Conservation (phyloP, 768 basidiomycete species). For the Lactifluus piperatus region DNA sequence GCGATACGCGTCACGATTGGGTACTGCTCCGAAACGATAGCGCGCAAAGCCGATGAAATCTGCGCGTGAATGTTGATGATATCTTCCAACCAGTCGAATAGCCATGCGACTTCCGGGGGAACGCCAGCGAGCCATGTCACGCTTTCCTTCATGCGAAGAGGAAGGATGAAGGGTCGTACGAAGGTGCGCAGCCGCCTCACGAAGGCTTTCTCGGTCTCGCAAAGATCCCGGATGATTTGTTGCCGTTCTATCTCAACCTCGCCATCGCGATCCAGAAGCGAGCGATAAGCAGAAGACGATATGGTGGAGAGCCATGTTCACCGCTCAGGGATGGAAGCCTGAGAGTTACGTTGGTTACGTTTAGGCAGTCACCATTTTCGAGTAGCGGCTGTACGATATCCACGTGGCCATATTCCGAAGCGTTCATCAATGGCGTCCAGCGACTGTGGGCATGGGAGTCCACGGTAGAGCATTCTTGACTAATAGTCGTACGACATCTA, state of each 20-base stretch:
- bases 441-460: too few relatives aligned
- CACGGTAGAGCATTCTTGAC: too few relatives aligned
- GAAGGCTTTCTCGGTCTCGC: conserved; percentile 59
- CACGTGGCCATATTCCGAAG: too few relatives aligned
- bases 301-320: conserved; percentile 21
- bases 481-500: too few relatives aligned
- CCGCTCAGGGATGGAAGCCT: conserved; percentile 1
- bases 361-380: too few relatives aligned
- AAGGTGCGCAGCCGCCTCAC: conserved; percentile 57
- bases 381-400: too few relatives aligned
- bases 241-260: conserved; percentile 51
- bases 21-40: conserved; percentile 33
- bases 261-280: conserved; percentile 35
- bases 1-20: conserved; percentile 47
- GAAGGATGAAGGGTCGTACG: conserved; percentile 64
- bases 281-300: conserved; percentile 26
- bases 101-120: conserved; percentile 55
- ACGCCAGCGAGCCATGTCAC: conserved; percentile 77
- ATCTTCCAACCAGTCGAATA: conserved; percentile 87
- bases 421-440: too few relatives aligned
- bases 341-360: not conserved
- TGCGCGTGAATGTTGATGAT: conserved; percentile 70
- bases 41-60: conserved; percentile 42
- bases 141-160: conserved; percentile 62
- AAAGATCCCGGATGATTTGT: conserved; percentile 59